Conservation (phyloP, 78 protist genomes). For the Dictyostelium citrinum region DNA sequence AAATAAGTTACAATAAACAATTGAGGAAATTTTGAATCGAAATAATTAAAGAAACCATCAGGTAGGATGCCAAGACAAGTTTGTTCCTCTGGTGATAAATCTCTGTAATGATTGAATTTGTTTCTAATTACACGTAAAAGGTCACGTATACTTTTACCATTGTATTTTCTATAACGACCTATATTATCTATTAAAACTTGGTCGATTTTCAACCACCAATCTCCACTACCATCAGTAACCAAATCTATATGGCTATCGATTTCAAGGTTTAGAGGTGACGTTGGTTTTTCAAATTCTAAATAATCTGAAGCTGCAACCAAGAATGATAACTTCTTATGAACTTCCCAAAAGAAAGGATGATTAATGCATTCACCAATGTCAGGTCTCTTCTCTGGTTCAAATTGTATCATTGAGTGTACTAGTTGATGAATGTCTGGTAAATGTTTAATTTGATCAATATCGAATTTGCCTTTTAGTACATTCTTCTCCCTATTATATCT, state of each 20-base stretch:
- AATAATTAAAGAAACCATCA: slow-evolving; percentile 83
- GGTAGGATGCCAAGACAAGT: slow-evolving; percentile 78
- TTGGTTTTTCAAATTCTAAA: slow-evolving; percentile 67
- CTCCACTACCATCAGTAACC: neutral
- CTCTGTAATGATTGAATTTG: slow-evolving; percentile 85
- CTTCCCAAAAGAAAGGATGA: slow-evolving; percentile 89
- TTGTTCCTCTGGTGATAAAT: slow-evolving; percentile 60
- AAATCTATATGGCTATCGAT: slow-evolving; percentile 19
- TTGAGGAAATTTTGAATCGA: slow-evolving; percentile 47
- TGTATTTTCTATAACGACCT: slow-evolving; percentile 81
- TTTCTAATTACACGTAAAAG: slow-evolving; percentile 86
- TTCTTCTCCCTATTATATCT: slow-evolving; percentile 79
- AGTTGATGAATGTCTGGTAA: slow-evolving; percentile 44
- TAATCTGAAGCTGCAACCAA: slow-evolving; percentile 81
- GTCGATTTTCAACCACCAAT: slow-evolving; percentile 66
- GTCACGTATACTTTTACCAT: slow-evolving; percentile 67
- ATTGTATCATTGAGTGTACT: neutral
- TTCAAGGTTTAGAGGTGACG: slow-evolving; percentile 22
- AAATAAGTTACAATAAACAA: slow-evolving; percentile 62
- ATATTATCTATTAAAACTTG: slow-evolving; percentile 55
- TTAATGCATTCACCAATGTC: slow-evolving; percentile 17
- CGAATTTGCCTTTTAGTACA: slow-evolving; percentile 62
- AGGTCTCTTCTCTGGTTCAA: slow-evolving; percentile 47
- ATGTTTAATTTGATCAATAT: slow-evolving; percentile 17
- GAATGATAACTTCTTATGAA: slow-evolving; percentile 58